A percentile compares a stretch with the other conserved stretches of the same genome.
phyloP scores from a whole-genome alignment of 345 rosid genomes.

The Leavenworthia alabamica region DNA sequence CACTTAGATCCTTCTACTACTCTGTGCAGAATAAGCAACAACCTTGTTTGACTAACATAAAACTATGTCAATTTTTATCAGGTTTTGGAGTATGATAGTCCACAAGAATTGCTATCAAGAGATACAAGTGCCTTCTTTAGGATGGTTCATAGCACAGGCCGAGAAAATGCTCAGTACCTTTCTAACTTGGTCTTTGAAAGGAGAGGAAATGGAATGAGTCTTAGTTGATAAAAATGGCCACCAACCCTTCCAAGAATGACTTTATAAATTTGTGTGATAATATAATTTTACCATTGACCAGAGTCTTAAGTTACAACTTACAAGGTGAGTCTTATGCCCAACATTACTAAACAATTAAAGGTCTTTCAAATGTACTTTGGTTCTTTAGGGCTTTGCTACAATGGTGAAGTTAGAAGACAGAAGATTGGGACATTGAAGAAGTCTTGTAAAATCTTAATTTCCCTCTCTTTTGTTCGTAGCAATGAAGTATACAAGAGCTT shows the following conservation, averaged over 20 bases:
- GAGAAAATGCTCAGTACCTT: slow-evolving; percentile 66
- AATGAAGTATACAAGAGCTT: no score
- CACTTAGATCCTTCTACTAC: not conserved
- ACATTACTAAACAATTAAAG: no score
- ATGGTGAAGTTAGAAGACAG: not conserved
- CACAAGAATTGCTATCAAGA: slow-evolving; percentile 55
- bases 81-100: slow-evolving; percentile 69
- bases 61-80: slow-evolving; percentile 16
- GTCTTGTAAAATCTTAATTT: not conserved
- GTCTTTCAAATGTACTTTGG: not conserved
- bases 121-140: slow-evolving; percentile 54
- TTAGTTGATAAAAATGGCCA: not conserved
- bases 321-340: no score
- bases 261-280: no score
- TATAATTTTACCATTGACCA: no score
- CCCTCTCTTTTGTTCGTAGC: no score
- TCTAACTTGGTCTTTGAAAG: slow-evolving; percentile 48
- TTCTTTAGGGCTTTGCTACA: not conserved
- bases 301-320: no score
- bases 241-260: no score
- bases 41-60: not conserved
- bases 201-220: slow-evolving; percentile 16
- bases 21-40: not conserved
- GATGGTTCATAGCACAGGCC: slow-evolving; percentile 76
- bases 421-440: not conserved